Evolutionary conservation across 768 basidiomycete genomes (phyloP).

Genomic region (Suillus subaureus): DNA sequence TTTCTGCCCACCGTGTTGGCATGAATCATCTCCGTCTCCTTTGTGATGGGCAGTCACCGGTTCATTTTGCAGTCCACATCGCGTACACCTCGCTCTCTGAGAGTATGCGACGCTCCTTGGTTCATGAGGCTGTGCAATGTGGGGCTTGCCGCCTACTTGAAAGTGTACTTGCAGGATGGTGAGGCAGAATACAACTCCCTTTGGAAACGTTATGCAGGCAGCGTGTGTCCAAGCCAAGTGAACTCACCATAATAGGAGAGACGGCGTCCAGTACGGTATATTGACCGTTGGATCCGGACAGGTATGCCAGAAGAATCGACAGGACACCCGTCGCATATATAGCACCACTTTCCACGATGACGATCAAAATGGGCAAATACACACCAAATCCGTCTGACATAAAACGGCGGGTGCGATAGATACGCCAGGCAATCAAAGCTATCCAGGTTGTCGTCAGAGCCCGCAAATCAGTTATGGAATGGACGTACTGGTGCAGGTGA

Average conservation of each 20-base stretch:
- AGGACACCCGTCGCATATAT: constrained; percentile 7
- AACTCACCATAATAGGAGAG: constrained; percentile 6
- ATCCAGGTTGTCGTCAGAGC: background rate
- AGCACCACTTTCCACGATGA: constrained; percentile 11
- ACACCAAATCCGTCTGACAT: background rate
- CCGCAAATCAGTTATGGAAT: background rate
- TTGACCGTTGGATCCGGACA: constrained; percentile 7
- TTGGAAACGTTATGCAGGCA: background rate
- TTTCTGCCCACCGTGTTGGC: background rate
- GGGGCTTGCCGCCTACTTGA: constrained; percentile 3
- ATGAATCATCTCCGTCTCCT: background rate
- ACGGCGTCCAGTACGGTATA: background rate
- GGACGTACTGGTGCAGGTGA: background rate
- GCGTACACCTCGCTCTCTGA: background rate
- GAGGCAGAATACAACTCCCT: constrained; percentile 11
- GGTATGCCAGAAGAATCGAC: constrained; percentile 4
- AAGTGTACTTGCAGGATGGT: constrained; percentile 13
- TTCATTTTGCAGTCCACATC: background rate
- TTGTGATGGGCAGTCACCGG: background rate
- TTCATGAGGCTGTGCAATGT: background rate
- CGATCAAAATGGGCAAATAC: constrained; percentile 9
- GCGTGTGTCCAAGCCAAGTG: background rate
- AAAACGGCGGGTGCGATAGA: constrained; percentile 4
- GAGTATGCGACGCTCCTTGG: background rate
- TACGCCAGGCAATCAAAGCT: constrained; percentile 11